Evolutionary conservation across 495 filamentous ascomycete species (phyloP).

Genomic region (Penicillium desertorum): DNA sequence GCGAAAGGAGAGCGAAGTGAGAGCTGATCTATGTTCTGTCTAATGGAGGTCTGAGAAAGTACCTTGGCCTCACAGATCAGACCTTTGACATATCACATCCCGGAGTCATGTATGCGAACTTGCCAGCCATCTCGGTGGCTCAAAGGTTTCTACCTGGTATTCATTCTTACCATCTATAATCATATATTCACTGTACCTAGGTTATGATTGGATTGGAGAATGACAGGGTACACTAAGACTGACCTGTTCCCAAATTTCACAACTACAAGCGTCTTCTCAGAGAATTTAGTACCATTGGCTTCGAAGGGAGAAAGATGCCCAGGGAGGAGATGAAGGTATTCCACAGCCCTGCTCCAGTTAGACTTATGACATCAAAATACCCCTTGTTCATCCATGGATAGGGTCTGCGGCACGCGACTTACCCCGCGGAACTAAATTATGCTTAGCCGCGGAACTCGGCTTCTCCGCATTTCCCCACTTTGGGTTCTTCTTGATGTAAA

Average conservation of each 20-base stretch:
- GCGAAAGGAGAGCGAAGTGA: too few species aligned
- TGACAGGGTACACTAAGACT: neutral
- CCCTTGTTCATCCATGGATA: neutral
- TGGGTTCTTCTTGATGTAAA: slow-evolving; percentile 5
- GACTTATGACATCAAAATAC: neutral
- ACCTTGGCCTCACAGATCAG: too few species aligned
- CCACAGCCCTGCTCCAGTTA: neutral
- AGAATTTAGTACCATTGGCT: too few species aligned
- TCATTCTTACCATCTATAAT: neutral
- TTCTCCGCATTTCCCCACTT: slow-evolving; percentile 8
- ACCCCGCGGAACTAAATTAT: neutral
- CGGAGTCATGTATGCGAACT: neutral
- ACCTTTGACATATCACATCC: neutral
- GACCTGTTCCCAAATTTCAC: too few species aligned
- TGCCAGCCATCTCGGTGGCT: too few species aligned
- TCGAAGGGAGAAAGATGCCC: too few species aligned
- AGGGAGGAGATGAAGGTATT: neutral
- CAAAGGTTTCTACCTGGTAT: neutral
- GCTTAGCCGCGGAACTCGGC: slow-evolving; percentile 25
- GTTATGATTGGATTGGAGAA: neutral
- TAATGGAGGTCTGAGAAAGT: too few species aligned
- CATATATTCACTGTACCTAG: neutral
- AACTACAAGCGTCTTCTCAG: too few species aligned
- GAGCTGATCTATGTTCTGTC: too few species aligned
- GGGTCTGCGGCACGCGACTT: neutral